These are phyloP conservation scores for Boletus sensibilis DNA, from an alignment of 768 basidiomycete species.

Conservation along the genomic window DNA sequence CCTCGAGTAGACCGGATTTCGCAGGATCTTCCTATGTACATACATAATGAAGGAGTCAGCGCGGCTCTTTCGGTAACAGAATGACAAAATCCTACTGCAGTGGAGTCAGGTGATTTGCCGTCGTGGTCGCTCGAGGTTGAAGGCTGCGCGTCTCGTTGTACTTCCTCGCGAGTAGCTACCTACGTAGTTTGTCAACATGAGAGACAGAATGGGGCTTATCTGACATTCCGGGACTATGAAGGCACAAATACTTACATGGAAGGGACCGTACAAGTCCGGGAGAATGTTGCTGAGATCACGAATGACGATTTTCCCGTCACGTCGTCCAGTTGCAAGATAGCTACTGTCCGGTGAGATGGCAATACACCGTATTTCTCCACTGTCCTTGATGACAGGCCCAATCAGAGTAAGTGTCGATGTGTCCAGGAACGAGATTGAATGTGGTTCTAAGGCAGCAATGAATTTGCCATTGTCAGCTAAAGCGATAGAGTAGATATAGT, in stretches of 20 bases:
- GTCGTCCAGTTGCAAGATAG: background rate
- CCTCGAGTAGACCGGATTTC: no score
- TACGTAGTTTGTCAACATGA: background rate
- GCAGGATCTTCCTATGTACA: no score
- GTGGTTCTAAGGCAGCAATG: fast-evolving
- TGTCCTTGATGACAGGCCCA: background rate
- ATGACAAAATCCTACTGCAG: no score
- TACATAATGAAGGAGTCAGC: no score
- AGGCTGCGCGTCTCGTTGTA: no score
- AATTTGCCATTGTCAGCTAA: background rate
- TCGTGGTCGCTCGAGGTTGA: no score
- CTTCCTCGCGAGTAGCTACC: background rate
- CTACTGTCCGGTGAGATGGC: background rate
- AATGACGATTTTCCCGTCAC: background rate
- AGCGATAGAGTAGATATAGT: background rate
- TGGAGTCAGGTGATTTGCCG: no score
- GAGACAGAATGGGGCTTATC: no score
- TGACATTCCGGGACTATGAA: no score
- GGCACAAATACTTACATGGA: background rate
- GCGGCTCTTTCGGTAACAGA: no score
- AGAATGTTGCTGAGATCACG: background rate
- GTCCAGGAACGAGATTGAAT: background rate
- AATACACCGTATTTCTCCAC: background rate
- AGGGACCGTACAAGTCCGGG: background rate
- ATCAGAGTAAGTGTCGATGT: background rate